phyloP scores from a whole-genome alignment of 1,284 basidiomycete species.

The Veloporphyrellus conicus region DNA sequence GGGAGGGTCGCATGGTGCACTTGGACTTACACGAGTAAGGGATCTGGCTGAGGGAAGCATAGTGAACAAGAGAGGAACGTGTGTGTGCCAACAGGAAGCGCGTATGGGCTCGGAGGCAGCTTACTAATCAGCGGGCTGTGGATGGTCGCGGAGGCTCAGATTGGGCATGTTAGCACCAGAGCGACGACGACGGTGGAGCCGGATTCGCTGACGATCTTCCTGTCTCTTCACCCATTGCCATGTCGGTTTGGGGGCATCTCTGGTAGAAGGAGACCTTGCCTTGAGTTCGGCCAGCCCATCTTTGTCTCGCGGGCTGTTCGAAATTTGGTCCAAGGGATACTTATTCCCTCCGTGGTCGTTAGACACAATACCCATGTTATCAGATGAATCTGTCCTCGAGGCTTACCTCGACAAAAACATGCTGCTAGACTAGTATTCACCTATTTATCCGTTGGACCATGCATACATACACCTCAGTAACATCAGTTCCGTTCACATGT shows the following conservation, averaged over 20 bases:
- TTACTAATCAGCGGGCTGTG: conserved; percentile 24
- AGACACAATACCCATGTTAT: conserved; percentile 12
- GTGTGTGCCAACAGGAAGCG: background rate
- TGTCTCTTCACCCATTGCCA: conserved; percentile 65
- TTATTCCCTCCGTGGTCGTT: conserved; percentile 1
- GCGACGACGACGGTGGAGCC: conserved; percentile 70
- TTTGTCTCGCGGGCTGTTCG: conserved; percentile 51
- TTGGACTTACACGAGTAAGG: conserved; percentile 55
- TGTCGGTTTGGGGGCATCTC: conserved; percentile 43
- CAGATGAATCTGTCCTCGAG: conserved; percentile 24
- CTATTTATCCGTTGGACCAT: conserved; percentile 12
- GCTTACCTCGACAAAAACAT: conserved; percentile 20
- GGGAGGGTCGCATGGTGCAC: background rate
- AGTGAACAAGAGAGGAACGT: conserved; percentile 24
- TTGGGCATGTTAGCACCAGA: conserved; percentile 42
- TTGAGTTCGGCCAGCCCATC: conserved; percentile 72
- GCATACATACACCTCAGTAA: background rate
- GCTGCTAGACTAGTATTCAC: conserved; percentile 13
- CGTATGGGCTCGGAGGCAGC: conserved; percentile 1
- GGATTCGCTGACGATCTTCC: conserved; percentile 41
- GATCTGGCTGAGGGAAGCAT: conserved; percentile 63
- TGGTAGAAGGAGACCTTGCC: conserved; percentile 64
- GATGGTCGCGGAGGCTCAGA: background rate
- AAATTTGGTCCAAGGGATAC: conserved; percentile 77
- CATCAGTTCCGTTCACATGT: background rate